These are phyloP conservation scores for Umbelopsis isabellina DNA, from an alignment of 192 early-diverging fungal species.

Conservation along the genomic window DNA sequence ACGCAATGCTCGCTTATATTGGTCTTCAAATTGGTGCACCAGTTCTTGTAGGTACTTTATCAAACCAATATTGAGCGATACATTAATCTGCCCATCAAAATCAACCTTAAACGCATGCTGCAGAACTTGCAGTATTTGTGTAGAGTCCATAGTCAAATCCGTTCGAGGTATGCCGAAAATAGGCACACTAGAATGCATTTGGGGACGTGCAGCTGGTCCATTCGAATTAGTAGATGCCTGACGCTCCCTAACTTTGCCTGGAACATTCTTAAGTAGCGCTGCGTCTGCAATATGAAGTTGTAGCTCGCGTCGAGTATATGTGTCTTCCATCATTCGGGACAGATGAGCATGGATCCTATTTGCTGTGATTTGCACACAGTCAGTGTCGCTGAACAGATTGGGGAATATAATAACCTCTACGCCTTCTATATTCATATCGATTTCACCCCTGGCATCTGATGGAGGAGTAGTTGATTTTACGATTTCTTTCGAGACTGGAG, in stretches of 20 bases:
- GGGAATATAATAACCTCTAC: constrained; percentile 44
- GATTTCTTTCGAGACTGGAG: not conserved
- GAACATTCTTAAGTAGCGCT: constrained; percentile 38
- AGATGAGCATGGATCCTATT: constrained; percentile 29
- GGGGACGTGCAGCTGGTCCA: not conserved
- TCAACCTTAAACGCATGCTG: constrained; percentile 42
- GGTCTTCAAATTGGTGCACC: constrained; percentile 39
- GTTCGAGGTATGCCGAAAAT: constrained; percentile 48
- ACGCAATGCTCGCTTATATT: constrained; percentile 32
- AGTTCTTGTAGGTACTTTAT: constrained; percentile 51
- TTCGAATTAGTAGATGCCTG: not conserved
- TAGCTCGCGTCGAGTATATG: constrained; percentile 27
- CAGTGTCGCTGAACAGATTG: constrained; percentile 47
- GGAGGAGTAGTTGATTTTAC: not conserved
- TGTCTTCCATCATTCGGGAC: constrained; percentile 15
- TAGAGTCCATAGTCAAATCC: constrained; percentile 44
- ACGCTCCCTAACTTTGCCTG: constrained; percentile 22
- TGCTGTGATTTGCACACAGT: constrained; percentile 43
- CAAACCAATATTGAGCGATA: constrained; percentile 51
- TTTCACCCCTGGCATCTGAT: constrained; percentile 17
- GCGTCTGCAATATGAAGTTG: constrained; percentile 30
- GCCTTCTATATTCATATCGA: constrained; percentile 30
- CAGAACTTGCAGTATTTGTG: constrained; percentile 20
- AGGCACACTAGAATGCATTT: constrained; percentile 25
- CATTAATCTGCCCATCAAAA: constrained; percentile 47